Base-by-base conservation (phyloP, 192 early-diverging fungal genomes). In the Backusella liffmaniae region DNA sequence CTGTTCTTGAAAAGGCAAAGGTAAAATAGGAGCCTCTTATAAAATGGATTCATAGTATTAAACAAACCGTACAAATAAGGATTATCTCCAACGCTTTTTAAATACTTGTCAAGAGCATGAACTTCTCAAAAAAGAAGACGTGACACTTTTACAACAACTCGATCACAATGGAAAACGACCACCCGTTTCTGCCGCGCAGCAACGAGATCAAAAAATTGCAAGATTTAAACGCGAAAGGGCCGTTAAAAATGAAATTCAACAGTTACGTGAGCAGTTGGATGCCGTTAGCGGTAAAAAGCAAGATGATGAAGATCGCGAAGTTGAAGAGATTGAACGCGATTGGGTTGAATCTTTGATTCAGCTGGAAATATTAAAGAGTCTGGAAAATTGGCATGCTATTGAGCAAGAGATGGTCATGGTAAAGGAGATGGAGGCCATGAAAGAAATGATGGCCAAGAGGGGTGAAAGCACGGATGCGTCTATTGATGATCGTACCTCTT, bases 381-480 rank as follows among this genome's bases (percentile, higher is more conserved):
- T 94, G 37, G 93, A 96, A 42, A 86, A 90, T 18, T 79, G 96
- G 34, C 79, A 84, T 0, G 76, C 89, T 21, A 91, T 96, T 53
- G 79, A 90, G 46, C 91, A 95, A 74, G 97, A 99, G 82, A 77
- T 92, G 5, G 88, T 87, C 18, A 88, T 98, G 88, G 84, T 97
- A 13, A 83, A 91, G 67, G 86, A 91, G 77, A 93, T 93, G 94
- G 83, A 85, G 51, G 80, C 83, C 34, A 88, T 88, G 83, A 86
- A 77, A 70, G 82, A 82, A 41, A 78, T 51, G 72, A 59, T 74
- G 73, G 53, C 72, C 10, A 71, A 70, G 66, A 75, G 9, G 16
- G 75, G 67, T 32, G 72, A 49, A 68, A 34, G 29, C 16, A 62
- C 21, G 23, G 56, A 62, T 26, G 32, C 49, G 5, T 75, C 72